These are phyloP conservation scores for Globisporangium orthogonon DNA, from an alignment of 352 stramenopile genomes.

Conservation along the genomic window DNA sequence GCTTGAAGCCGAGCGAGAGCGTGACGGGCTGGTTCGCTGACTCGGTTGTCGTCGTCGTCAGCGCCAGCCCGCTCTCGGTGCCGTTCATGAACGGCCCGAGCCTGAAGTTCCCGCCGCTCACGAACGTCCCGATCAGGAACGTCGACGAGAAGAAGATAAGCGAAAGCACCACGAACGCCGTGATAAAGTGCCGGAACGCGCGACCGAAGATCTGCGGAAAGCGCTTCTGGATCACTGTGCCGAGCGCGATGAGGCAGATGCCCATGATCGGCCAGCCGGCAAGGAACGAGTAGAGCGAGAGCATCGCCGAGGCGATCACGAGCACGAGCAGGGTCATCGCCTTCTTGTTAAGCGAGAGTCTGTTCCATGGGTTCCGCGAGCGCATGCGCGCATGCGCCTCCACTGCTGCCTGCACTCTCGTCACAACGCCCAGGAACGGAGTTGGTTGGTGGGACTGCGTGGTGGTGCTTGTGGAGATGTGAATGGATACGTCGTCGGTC, in stretches of 20 bases:
- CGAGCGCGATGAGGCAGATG: constrained; percentile 55
- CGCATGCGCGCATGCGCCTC: constrained; percentile 27
- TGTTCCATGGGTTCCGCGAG: constrained; percentile 49
- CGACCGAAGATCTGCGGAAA: constrained; percentile 76
- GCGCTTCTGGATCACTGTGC: constrained; percentile 54
- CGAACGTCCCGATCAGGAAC: constrained; percentile 71
- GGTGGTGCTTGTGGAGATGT: constrained; percentile 9
- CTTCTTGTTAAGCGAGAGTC: constrained; percentile 35
- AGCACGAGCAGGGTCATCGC: constrained; percentile 43
- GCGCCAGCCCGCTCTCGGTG: constrained; percentile 22
- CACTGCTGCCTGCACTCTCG: constrained; percentile 30
- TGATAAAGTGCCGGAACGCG: constrained; percentile 72
- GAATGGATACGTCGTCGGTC: constrained; percentile 23
- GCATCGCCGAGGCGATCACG: constrained; percentile 43
- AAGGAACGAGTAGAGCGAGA: constrained; percentile 58
- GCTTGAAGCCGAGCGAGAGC: constrained; percentile 38
- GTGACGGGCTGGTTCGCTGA: constrained; percentile 31
- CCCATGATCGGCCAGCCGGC: constrained; percentile 75
- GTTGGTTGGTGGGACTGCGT: constrained; percentile 1
- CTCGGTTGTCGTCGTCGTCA: constrained; percentile 17
- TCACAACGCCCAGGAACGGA: constrained; percentile 4
- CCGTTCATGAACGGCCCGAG: constrained; percentile 40
- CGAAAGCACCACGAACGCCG: constrained; percentile 62
- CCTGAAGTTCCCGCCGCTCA: constrained; percentile 46
- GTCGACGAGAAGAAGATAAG: constrained; percentile 80